Evolutionary conservation across 2,329 filamentous ascomycete genomes (phyloP).

Genomic region (Bisporella sp.): DNA sequence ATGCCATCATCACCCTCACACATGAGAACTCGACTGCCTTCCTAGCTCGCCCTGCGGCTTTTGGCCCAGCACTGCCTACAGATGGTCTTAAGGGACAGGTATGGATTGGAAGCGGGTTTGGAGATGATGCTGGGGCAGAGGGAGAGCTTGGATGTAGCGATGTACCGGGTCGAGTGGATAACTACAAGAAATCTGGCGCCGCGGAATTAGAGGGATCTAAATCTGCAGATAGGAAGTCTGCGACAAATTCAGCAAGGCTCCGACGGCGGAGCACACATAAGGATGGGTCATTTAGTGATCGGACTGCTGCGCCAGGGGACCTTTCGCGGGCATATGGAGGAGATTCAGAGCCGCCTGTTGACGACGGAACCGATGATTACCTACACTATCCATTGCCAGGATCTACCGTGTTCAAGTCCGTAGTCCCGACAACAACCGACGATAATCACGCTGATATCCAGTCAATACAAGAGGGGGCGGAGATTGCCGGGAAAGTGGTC

Average conservation of each 20-base stretch:
- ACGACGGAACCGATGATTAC: conserved; percentile 82
- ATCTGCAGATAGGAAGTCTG: conserved; percentile 15
- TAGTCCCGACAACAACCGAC: conserved; percentile 15
- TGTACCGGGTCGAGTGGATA: conserved; percentile 78
- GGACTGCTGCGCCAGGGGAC: conserved; percentile 17
- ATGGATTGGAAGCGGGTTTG: conserved; percentile 90
- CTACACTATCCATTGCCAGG: conserved; percentile 49
- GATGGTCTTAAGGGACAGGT: conserved; percentile 80
- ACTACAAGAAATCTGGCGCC: conserved; percentile 35
- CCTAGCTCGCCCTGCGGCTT: conserved; percentile 84
- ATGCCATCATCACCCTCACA: conserved; percentile 90
- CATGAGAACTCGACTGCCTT: conserved; percentile 99
- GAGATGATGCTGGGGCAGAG: conserved; percentile 65
- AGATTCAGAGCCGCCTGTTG: conserved; percentile 28
- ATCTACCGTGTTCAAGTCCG: conserved; percentile 32
- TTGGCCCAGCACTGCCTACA: conserved; percentile 71
- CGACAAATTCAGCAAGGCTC: conserved; percentile 31
- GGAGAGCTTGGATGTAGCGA: conserved; percentile 94
- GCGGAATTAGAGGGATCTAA: conserved; percentile 13
- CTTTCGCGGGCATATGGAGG: conserved; percentile 10
- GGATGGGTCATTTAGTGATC: conserved; percentile 15
- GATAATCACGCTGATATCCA: conserved; percentile 75
- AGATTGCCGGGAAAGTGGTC: conserved; percentile 90
- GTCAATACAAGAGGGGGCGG: conserved; percentile 81
- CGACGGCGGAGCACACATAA: conserved; percentile 31